Conservation (phyloP, 164 flowering plant species). For the Nymphaea thermarum region DNA sequence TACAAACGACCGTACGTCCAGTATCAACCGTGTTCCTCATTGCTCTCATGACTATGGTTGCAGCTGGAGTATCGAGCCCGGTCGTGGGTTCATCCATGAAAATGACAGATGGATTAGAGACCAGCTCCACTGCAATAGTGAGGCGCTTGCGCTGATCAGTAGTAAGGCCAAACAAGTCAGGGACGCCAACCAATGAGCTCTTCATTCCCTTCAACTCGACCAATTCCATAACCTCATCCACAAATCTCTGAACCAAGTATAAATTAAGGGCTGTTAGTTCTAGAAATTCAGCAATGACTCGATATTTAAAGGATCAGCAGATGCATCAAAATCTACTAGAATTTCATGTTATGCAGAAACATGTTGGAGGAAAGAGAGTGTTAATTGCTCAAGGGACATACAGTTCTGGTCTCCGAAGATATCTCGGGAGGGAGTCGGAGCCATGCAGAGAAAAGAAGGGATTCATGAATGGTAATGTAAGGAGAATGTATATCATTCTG, state of each 20-base stretch:
- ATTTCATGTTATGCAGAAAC: too few species aligned
- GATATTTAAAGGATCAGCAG: too few species aligned
- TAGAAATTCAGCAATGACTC: too few species aligned
- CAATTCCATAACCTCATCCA: slow-evolving; percentile 81
- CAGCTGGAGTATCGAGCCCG: slow-evolving; percentile 92
- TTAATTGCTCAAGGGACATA: background rate
- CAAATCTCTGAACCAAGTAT: slow-evolving; percentile 40
- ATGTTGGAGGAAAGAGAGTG: background rate
- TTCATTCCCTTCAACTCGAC: slow-evolving; percentile 69
- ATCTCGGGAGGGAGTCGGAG: slow-evolving; percentile 78
- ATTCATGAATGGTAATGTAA: slow-evolving; percentile 37
- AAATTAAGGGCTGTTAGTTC: too few species aligned
- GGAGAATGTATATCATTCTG: slow-evolving; percentile 25
- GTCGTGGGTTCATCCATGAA: slow-evolving; percentile 99
- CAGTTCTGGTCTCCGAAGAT: slow-evolving; percentile 4
- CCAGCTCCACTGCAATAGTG: slow-evolving; percentile 95
- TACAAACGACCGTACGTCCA: slow-evolving; percentile 92
- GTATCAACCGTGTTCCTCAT: slow-evolving; percentile 94
- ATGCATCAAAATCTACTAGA: too few species aligned
- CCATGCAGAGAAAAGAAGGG: slow-evolving; percentile 87
- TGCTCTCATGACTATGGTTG: slow-evolving; percentile 94
- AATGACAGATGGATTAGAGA: slow-evolving; percentile 91
- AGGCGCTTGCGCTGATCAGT: slow-evolving; percentile 90
- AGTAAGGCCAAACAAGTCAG: slow-evolving; percentile 79
- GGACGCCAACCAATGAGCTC: slow-evolving; percentile 85